These are phyloP conservation scores for Penicillium waksmanii DNA, from an alignment of 495 filamentous ascomycete genomes.

Conservation along the genomic window DNA sequence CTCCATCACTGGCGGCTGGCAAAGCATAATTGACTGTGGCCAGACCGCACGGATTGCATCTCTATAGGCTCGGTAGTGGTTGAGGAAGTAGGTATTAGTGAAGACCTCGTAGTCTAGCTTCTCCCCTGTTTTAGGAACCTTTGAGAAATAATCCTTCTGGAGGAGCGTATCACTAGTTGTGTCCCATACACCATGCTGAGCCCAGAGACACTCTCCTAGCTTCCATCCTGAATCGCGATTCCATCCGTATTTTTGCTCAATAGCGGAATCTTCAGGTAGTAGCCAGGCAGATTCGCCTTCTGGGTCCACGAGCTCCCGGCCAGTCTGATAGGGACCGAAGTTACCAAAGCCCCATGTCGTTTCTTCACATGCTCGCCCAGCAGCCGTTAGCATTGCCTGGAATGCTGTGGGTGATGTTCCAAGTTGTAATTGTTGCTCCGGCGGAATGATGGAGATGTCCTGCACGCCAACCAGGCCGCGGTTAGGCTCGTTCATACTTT, in stretches of 20 bases:
- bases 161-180: constrained; percentile 74
- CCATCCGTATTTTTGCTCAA: constrained; percentile 89
- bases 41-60: constrained; percentile 75
- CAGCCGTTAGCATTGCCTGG: constrained; percentile 89
- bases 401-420: constrained; percentile 93
- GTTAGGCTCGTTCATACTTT: constrained; percentile 93
- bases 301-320: constrained; percentile 81
- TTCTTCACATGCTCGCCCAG: constrained; percentile 85
- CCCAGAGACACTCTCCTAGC: constrained; percentile 92
- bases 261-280: constrained; percentile 68
- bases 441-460: constrained; percentile 80
- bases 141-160: constrained; percentile 86
- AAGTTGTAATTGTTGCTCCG: constrained; percentile 89
- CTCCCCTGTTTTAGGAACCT: constrained; percentile 69
- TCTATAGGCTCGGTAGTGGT: constrained; percentile 75
- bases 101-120: constrained; percentile 79
- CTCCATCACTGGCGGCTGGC: constrained; percentile 90
- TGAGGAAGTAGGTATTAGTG: constrained; percentile 87
- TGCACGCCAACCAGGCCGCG: constrained; percentile 84
- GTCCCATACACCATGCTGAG: constrained; percentile 96
- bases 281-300: constrained; percentile 86
- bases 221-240: constrained; percentile 87
- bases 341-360: constrained; percentile 92
- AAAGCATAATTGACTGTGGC: constrained; percentile 82
- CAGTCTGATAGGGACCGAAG: constrained; percentile 88